Base-by-base conservation (phyloP, 345 rosid genomes). In the Arabidopsis arenosa region DNA sequence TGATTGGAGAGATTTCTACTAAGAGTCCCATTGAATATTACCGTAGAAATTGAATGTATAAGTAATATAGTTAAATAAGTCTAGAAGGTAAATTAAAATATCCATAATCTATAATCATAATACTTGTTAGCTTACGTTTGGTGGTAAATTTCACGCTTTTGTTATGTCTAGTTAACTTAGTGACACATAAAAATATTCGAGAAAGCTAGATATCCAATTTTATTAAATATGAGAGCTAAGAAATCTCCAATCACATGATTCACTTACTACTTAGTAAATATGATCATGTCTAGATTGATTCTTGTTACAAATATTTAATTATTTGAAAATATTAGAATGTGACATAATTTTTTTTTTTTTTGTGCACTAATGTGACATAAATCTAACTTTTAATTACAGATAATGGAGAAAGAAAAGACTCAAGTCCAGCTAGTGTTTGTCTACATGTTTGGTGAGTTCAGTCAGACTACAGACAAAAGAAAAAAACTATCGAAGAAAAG, bases 401-500 rank as follows among this genome's bases (percentile, higher is more conserved):
- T 28, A 4, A 28, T 28, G 32, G 32, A 28, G 59, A 35, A 73
- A 9, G n/a, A 73, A 63, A 41, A 4, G 56, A 9, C 47, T 63
- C 33, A 10, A 66, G 66, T 47, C 41, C 28, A 66, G 17, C 52
- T 65, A 33, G 32, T 56, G 72, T 56, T 66, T 65, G 65, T 54
- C 60, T 52, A 62, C 70, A 12, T 65, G 57, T 65, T 44, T 55
- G 64, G 58, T 55, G 35, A 13, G 58, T 56, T 32, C 39, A 28
- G 30, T 28, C 32, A 3, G 32, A 28, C 32, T 28, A 1, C 32
- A 33, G 32, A 55, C 21, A 23, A 23, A 23, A 23, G 28, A 56
- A 47, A 74, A 55, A 39, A 44, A 9, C 39, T 65, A 65, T 45
- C 64, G 65, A 65, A 56, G 58, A 74, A 54, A 32, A 33, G 32